phyloP scores from a whole-genome alignment of 2,329 filamentous ascomycete species.

The Cryphonectria parasitica region DNA sequence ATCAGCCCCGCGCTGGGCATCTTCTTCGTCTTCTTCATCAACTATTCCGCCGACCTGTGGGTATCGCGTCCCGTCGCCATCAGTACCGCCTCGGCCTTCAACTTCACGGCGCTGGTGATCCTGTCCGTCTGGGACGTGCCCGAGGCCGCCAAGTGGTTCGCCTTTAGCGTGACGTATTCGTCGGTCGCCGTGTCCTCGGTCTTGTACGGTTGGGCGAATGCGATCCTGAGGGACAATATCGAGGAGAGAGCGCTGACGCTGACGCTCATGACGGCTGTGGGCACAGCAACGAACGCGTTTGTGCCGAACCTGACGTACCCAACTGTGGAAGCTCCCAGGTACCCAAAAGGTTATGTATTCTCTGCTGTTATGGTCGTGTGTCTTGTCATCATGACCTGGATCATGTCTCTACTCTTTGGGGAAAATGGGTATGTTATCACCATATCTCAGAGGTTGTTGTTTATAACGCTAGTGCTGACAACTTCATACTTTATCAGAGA shows the following conservation, averaged over 20 bases:
- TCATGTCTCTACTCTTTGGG: constrained; percentile 18
- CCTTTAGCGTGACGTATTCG: constrained; percentile 53
- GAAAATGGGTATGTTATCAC: constrained; percentile 15
- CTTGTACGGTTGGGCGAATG: constrained; percentile 61
- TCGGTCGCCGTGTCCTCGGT: constrained; percentile 58
- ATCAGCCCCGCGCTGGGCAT: constrained; percentile 60
- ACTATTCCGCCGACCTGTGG: constrained; percentile 58
- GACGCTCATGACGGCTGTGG: constrained; percentile 55
- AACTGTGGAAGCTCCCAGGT: constrained; percentile 48
- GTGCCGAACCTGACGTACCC: constrained; percentile 56
- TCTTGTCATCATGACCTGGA: constrained; percentile 19
- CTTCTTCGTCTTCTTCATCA: constrained; percentile 57
- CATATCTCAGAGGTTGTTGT: not conserved
- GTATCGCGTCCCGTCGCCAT: constrained; percentile 59
- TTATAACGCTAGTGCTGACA: not conserved
- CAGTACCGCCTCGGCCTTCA: constrained; percentile 54
- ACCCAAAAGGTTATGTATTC: constrained; percentile 44
- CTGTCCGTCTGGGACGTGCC: constrained; percentile 61
- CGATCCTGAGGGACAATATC: constrained; percentile 48
- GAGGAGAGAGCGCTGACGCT: constrained; percentile 54
- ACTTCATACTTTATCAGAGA: too few relatives aligned
- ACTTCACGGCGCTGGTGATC: constrained; percentile 57
- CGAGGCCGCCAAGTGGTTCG: constrained; percentile 59
- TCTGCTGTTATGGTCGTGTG: constrained; percentile 22
- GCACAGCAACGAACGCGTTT: constrained; percentile 60